Evolutionary conservation across 2,329 filamentous ascomycete genomes (phyloP).

Genomic region (Chalara sp.): DNA sequence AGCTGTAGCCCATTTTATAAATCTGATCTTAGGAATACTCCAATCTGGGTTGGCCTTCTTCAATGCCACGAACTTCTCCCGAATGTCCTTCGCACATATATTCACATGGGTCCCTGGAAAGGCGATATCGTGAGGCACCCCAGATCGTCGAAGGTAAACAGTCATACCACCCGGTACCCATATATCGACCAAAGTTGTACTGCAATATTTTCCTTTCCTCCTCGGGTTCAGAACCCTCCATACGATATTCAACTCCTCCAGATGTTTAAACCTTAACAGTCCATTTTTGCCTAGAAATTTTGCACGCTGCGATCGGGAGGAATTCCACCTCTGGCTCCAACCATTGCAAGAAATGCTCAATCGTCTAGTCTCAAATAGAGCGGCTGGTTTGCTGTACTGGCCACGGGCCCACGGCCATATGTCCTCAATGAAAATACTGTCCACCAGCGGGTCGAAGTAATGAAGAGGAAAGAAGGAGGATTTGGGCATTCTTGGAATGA

Average conservation of each 20-base stretch:
- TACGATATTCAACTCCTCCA: conserved; percentile 2
- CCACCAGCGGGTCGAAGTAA: conserved; percentile 1
- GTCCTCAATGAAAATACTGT: conserved; percentile 1
- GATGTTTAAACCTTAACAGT: background rate
- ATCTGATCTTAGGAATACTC: conserved; percentile 1
- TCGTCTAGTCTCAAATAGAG: background rate
- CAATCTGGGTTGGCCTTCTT: background rate
- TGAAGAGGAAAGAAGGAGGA: background rate
- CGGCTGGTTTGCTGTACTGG: background rate
- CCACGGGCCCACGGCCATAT: conserved; percentile 1
- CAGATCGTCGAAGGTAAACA: background rate
- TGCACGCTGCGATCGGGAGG: background rate
- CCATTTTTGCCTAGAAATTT: background rate
- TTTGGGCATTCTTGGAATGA: background rate
- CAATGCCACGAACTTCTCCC: background rate
- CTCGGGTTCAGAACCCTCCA: background rate
- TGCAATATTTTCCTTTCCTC: background rate
- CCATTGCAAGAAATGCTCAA: conserved; percentile 2
- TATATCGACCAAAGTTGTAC: background rate
- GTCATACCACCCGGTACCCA: background rate
- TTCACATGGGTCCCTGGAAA: background rate
- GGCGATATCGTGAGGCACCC: background rate
- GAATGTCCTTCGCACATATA: background rate
- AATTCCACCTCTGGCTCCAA: background rate
- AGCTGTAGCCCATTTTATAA: background rate